Evolutionary conservation across 2,329 filamentous ascomycete species (phyloP).

Genomic region (Pyricularia sp.): DNA sequence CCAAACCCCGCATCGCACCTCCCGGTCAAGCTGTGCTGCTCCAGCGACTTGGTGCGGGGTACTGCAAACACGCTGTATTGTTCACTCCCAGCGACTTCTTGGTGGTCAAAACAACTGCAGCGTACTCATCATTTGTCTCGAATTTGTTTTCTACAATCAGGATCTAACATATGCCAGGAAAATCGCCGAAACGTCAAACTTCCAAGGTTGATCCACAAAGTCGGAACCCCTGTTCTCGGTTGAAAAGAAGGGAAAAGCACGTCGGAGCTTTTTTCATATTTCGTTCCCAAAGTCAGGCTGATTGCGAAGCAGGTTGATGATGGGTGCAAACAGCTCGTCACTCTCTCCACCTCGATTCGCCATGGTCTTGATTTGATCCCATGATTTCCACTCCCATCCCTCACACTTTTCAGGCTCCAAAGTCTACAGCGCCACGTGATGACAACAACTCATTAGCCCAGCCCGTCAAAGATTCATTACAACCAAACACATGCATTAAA

Average conservation of each 20-base stretch:
- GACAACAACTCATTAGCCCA: background rate
- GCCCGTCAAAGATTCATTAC: too few species aligned
- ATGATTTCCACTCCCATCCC: conserved; percentile 38
- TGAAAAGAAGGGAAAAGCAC: background rate
- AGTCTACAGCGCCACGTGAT: conserved; percentile 17
- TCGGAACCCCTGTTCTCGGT: background rate
- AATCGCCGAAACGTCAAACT: background rate
- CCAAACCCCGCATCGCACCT: background rate
- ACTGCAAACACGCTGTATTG: background rate
- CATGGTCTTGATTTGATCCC: conserved; percentile 29
- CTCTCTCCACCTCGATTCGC: conserved; percentile 7
- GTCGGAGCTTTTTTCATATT: background rate
- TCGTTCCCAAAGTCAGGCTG: conserved; percentile 11
- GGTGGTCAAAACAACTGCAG: background rate
- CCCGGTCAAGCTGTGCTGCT: background rate
- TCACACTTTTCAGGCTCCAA: conserved; percentile 42
- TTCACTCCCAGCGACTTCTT: background rate
- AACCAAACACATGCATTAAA: too few species aligned
- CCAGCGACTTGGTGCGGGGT: background rate
- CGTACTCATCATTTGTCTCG: background rate
- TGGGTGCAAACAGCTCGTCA: conserved; percentile 27
- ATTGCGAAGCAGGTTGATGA: conserved; percentile 24
- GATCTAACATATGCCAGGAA: background rate
- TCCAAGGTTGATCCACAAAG: background rate
- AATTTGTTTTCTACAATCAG: background rate